Evolutionary conservation across 2,329 filamentous ascomycete genomes (phyloP), one percentile per base, ranked within the genome.

Genomic region (Ophiobolus disseminans): DNA sequence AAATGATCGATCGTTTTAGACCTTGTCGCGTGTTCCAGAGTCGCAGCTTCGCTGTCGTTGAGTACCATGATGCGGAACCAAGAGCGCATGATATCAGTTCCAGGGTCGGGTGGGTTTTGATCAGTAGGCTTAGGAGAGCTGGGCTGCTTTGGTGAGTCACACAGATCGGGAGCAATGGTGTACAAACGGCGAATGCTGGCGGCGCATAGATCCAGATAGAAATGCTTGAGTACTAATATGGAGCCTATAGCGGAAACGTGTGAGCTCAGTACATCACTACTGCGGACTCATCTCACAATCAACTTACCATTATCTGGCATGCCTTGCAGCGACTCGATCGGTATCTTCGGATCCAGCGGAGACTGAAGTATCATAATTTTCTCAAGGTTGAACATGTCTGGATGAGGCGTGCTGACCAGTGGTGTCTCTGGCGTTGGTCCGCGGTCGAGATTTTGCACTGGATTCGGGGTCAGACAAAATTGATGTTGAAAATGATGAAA

Each of bases 61-160:
- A 68, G 32, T 1, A 68, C 44, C 63, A 69, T 68, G 25, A 69
- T 68, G 1, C 65, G 49, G 21, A 69, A 67, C 66, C 65, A 67
- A 0, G 63, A 40, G 5, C 65, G 36, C 7, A 68, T 40, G 28
- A 69, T 66, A 2, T 68, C 58, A 1, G 57, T 57, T 0, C 64
- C 66, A 9, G 23, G 39, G 22, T 69, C 64, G 4, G 36, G 20
- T 2, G n/a, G 19, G 8, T 37, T 16, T 14, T 45, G n/a, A 3
- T 44, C 40, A 3, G 40, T 45, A 6, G 28, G 36, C 2, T 16
- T 38, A 9, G 53, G 48, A 2, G 59, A 51, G 2, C 49, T 42
- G 4, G 14, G 1, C 6, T 38, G 20, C 2, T 34, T 19, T 8
- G 7, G 3, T 0, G 53, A 46, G 37, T 62, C 58, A 26, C 65